Evolutionary conservation across 345 rosid species (phyloP).

Genomic region (Nasturtium officinale): DNA sequence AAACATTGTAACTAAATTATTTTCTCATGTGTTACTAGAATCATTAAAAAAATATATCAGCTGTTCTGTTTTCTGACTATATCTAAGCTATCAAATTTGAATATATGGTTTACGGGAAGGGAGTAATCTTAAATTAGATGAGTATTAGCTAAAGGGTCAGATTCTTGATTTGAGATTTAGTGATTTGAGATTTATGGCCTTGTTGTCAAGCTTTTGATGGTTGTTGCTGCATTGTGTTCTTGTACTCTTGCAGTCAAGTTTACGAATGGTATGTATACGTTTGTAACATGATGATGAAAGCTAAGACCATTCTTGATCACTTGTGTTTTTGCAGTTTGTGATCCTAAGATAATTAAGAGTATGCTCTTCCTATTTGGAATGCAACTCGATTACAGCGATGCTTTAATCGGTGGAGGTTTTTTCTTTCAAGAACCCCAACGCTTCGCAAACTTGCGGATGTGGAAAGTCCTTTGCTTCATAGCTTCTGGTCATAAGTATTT

Average conservation of each 20-base stretch:
- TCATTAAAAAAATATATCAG: no score
- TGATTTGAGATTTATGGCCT: background rate
- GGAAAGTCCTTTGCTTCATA: constrained; percentile 60
- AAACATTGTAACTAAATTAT: background rate
- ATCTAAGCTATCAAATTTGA: background rate
- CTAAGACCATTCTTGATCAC: background rate
- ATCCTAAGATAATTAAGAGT: constrained; percentile 99
- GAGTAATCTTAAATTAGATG: background rate
- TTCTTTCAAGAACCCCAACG: constrained; percentile 91
- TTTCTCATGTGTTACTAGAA: no score
- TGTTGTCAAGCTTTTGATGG: background rate
- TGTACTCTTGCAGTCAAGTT: background rate
- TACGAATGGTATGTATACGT: background rate
- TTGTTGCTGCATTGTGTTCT: background rate
- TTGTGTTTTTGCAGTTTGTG: constrained; percentile 70
- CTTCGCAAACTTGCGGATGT: constrained; percentile 80
- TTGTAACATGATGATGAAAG: background rate
- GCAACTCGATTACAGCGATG: constrained; percentile 93
- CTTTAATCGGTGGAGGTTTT: constrained; percentile 97
- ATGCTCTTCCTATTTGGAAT: constrained; percentile 89
- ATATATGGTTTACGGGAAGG: background rate
- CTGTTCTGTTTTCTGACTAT: background rate
- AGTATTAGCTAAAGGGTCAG: background rate
- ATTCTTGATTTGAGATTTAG: no score
- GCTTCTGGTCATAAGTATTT: no score